Base-by-base conservation (phyloP, 768 basidiomycete species). In the Agaricus blazei region DNA sequence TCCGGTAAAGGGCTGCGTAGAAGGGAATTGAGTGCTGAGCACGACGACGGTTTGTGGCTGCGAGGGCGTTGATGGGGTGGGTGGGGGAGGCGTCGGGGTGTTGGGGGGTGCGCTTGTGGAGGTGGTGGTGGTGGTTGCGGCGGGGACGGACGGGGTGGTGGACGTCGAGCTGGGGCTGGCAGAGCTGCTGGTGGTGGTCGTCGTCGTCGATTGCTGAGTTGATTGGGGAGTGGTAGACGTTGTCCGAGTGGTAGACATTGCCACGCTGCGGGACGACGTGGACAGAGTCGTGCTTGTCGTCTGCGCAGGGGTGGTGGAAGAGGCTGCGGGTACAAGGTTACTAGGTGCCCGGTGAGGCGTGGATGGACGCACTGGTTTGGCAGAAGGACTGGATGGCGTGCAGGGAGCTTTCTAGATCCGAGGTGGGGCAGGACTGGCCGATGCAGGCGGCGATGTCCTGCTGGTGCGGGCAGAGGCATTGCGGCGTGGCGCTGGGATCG, bases 21-120 rank as follows among this genome's bases (percentile, higher is more conserved):
- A 46, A 27, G 46, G 45, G 45, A 54, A 54, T 38, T 54, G 45
- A 26, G 52, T 54, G 46, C 52, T 54, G 19, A 47, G 47, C 5
- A 54, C 44, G n/a, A 54, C 36, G 26, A 54, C 52, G 5, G 52
- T 54, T 46, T 37, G 45, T 23, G 26, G 24, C 9, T 8, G 48
- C 9, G n/a, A 28, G 4, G 9, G 14, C 31, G 42, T 2, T 45
- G 0, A 26, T 52, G 19, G n/a, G 14, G 24, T 9, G 5, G 8
- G n/a, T 29, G 50, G 23, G 1, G 26, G 14, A 2, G 43, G 52
- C 14, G 51, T 53, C 4, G 12, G 2, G 11, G 41, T 43, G 19
- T 19, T 19, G 41, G n/a, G 15, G 15, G 40, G 6, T 27, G 51
- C 15, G 40, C 40, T 52, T 14, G 51, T 11, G 19, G 51, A 34